A percentile compares a stretch with the other conserved stretches of the same genome.
Evolutionary conservation across 2,329 filamentous ascomycete species (phyloP).

Genomic region (Boeremia lycopersici): DNA sequence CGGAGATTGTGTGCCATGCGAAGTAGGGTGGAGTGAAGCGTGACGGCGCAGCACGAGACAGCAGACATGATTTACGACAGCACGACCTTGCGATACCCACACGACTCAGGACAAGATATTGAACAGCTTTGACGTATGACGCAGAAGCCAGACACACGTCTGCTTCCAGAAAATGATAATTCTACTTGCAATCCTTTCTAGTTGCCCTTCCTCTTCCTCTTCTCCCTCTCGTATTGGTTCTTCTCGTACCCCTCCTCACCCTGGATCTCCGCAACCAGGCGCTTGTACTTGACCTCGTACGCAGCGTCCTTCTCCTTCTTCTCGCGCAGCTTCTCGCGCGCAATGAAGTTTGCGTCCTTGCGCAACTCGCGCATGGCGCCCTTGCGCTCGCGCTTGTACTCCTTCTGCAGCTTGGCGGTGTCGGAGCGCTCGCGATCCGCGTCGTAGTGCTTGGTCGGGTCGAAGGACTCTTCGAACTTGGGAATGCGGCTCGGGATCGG

Average conservation of each 20-base stretch:
- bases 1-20: slow-evolving; percentile 86
- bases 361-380: slow-evolving; percentile 90
- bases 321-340: slow-evolving; percentile 83
- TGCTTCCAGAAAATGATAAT: neutral
- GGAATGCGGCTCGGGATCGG: slow-evolving; percentile 88
- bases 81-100: slow-evolving; percentile 17
- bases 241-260: slow-evolving; percentile 85
- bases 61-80: slow-evolving; percentile 8
- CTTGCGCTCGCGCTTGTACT: slow-evolving; percentile 95
- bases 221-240: slow-evolving; percentile 90
- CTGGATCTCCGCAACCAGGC: slow-evolving; percentile 92
- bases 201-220: slow-evolving; percentile 67
- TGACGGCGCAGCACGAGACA: neutral
- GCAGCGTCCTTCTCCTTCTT: slow-evolving; percentile 93
- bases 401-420: slow-evolving; percentile 79
- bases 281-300: slow-evolving; percentile 96
- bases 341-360: slow-evolving; percentile 94
- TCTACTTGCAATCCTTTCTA: neutral
- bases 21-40: slow-evolving; percentile 54
- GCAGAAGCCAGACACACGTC: neutral
- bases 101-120: neutral
- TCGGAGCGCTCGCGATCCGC: slow-evolving; percentile 89
- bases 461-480: slow-evolving; percentile 95
- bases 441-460: slow-evolving; percentile 96
- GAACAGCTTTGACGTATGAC: neutral